Evolutionary conservation across 495 filamentous ascomycete species (phyloP), one percentile per base, ranked within the genome.

Genomic region (Bombardia bombarda): DNA sequence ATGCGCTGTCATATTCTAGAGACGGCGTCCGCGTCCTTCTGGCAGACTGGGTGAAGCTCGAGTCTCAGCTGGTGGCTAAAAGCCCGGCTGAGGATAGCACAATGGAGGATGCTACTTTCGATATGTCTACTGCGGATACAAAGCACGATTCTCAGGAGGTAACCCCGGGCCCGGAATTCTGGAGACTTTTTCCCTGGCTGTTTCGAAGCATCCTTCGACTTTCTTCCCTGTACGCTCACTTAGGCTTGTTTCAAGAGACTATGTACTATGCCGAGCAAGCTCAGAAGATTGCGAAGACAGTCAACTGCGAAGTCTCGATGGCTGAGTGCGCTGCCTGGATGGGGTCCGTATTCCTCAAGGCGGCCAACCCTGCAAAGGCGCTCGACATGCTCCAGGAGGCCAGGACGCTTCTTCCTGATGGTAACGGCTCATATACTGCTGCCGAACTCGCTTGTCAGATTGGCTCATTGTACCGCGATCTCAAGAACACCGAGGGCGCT

Each of bases 231-330:
- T 95, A 85, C 44, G 78, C 86, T 3, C 80, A 90, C 42, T 75
- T 89, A 52, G 90, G 93, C 34, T 74, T 95, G 59, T 85, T 88
- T 50, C 81, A 84, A 38, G 93, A 97, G 57, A 84, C 90, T 6
- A 67, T 90, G n/a, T 92, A 88, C 61, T 94, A 94, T 52, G 76
- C 82, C 6, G 83, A 95, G 48, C 82, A 94, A 55, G 87, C 87
- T 1, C 67, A 84, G 38, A 87, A 85, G 57, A 78, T 95, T 46
- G 87, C 85, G 37, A 70, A 76, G 32, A 77, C 80, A 10, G 75
- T 82, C 7, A 66, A 74, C 26, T 80, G 87, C 3, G 72, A 76
- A 49, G 66, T 75, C 14, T 76, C 82, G 30, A 50, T 73, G 8
- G 66, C 74, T 3, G 61, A 74, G 22, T 73, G 72, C 19, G 61